Percentiles rank a stretch among this genome's conserved stretches.
These are phyloP conservation scores for Fusarium guadeloupense DNA, from an alignment of 2,329 filamentous ascomycete genomes.

Conservation along the genomic window DNA sequence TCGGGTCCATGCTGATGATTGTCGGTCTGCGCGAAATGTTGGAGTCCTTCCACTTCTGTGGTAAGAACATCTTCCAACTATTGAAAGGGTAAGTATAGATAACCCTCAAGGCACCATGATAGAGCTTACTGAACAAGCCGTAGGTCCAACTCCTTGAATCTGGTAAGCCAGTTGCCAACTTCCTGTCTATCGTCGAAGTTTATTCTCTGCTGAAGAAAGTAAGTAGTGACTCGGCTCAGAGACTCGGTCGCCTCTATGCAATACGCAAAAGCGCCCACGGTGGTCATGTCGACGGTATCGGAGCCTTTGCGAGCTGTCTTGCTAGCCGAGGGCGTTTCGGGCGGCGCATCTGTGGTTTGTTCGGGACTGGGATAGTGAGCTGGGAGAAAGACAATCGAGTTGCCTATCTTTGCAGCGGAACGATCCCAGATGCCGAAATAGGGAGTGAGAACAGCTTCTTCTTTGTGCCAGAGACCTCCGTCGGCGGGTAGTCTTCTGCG, in stretches of 20 bases:
- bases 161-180: constrained; percentile 54
- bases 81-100: accelerated
- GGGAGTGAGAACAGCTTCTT: constrained; percentile 50
- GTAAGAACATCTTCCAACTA: constrained; percentile 50
- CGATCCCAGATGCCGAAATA: constrained; percentile 58
- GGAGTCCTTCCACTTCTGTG: constrained; percentile 48
- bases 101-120: accelerated
- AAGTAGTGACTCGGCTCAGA: constrained; percentile 55
- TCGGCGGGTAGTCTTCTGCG: constrained; percentile 48
- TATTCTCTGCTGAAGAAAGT: constrained; percentile 56
- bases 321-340: constrained; percentile 8
- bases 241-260: constrained; percentile 58
- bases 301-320: background rate
- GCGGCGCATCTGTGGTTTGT: constrained; percentile 16
- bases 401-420: constrained; percentile 51
- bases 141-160: constrained; percentile 59
- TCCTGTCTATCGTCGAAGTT: constrained; percentile 52
- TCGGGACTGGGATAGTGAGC: constrained; percentile 44
- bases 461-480: constrained; percentile 53
- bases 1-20: constrained; percentile 55
- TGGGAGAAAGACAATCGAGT: constrained; percentile 51
- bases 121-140: constrained; percentile 52
- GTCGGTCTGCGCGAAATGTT: constrained; percentile 42
- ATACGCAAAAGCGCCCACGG: constrained; percentile 57
- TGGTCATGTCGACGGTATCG: constrained; percentile 45